Evolutionary conservation across 768 basidiomycete species (phyloP).

Genomic region (Holtermannia corniformis): DNA sequence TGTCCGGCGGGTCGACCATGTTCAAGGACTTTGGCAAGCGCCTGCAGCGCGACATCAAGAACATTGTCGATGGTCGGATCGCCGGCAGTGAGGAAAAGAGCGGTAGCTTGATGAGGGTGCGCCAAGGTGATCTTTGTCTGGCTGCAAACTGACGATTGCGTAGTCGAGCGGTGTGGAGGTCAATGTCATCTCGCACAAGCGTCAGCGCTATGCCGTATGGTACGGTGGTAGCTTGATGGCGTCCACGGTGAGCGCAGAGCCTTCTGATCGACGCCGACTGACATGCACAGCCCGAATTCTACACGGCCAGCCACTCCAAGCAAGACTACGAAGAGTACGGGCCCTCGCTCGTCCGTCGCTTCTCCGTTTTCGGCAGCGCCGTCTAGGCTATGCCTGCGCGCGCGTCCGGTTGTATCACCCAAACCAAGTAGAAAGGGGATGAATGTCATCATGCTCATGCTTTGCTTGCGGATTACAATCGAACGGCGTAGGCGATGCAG

Average conservation of each 20-base stretch:
- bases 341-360: slow-evolving; percentile 37
- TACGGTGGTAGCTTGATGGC: slow-evolving; percentile 93
- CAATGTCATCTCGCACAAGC: slow-evolving; percentile 96
- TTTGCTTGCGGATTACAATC: too few species aligned
- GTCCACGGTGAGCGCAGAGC: slow-evolving; percentile 57
- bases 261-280: too few species aligned
- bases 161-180: slow-evolving; percentile 96
- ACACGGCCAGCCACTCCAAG: slow-evolving; percentile 85
- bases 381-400: slow-evolving; percentile 10
- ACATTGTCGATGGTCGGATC: slow-evolving; percentile 81
- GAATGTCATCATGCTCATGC: not conserved
- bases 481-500: slow-evolving; percentile 29
- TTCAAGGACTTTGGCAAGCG: slow-evolving; percentile 98
- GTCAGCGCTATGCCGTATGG: slow-evolving; percentile 95
- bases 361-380: slow-evolving; percentile 41
- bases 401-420: not conserved
- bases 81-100: slow-evolving; percentile 64
- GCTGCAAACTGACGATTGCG: not conserved
- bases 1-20: slow-evolving; percentile 97
- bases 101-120: slow-evolving; percentile 65
- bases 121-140: slow-evolving; percentile 25
- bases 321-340: slow-evolving; percentile 60
- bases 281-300: slow-evolving; percentile 71
- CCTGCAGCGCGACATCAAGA: slow-evolving; percentile 88
- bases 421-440: not conserved